A percentile compares a stretch with the other conserved stretches of the same genome.
phyloP scores from a whole-genome alignment of 2,329 filamentous ascomycete species.

The Apiospora aurea region DNA sequence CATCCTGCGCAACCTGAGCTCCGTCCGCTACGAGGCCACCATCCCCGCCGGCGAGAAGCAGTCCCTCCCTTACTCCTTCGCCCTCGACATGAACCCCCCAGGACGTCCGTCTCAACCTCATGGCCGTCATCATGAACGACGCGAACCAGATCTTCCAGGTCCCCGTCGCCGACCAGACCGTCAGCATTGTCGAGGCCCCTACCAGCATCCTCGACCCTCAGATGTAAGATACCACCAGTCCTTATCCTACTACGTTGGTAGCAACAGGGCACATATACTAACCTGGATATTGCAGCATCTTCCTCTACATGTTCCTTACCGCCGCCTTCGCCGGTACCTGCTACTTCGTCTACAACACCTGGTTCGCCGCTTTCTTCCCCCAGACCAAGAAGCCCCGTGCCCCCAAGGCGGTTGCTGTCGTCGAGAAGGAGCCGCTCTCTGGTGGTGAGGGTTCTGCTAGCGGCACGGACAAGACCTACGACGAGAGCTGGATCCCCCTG shows the following conservation, averaged over 20 bases:
- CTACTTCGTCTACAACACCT: constrained; percentile 98
- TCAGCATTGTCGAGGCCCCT: constrained; percentile 87
- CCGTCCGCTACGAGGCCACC: constrained; percentile 74
- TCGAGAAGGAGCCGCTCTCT: constrained; percentile 66
- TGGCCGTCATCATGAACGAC: constrained; percentile 74
- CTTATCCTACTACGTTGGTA: constrained; percentile 50
- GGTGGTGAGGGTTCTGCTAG: constrained; percentile 75
- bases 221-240: constrained; percentile 69
- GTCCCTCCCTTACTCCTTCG: constrained; percentile 82
- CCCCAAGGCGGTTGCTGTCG: constrained; percentile 70
- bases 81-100: constrained; percentile 93
- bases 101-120: constrained; percentile 80
- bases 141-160: constrained; percentile 78
- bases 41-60: constrained; percentile 80
- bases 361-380: constrained; percentile 95
- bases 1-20: constrained; percentile 86
- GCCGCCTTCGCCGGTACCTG: constrained; percentile 78
- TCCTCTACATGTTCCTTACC: constrained; percentile 92
- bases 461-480: constrained; percentile 76
- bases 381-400: constrained; percentile 68
- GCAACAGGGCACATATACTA: constrained; percentile 5
- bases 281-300: constrained; percentile 69
- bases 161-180: constrained; percentile 80
- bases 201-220: constrained; percentile 94
- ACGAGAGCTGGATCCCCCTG: constrained; percentile 92